These are phyloP conservation scores for Hibiscus mutabilis DNA, from an alignment of 345 rosid species.

Conservation along the genomic window DNA sequence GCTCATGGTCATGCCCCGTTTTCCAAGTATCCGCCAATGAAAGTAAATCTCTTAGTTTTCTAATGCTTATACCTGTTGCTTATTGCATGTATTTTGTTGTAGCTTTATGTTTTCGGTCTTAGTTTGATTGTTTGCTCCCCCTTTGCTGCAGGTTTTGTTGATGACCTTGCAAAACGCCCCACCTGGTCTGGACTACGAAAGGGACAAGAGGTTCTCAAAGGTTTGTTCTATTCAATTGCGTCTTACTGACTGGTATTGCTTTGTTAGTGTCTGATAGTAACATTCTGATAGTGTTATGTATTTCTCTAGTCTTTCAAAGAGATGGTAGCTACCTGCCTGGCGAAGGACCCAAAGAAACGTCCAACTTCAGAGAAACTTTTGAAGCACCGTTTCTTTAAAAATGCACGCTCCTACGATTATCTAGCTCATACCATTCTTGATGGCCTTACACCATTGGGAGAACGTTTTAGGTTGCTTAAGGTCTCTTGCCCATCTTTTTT, in stretches of 20 bases:
- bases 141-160: conserved; percentile 65
- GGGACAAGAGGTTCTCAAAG: conserved; percentile 92
- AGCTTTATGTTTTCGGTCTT: conserved; percentile 8
- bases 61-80: conserved; percentile 4
- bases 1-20: conserved; percentile 99
- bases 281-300: conserved; percentile 18
- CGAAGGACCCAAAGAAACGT: conserved; percentile 98
- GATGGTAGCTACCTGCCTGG: conserved; percentile 88
- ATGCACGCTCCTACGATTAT: conserved; percentile 64
- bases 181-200: conserved; percentile 98
- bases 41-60: conserved; percentile 33
- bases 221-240: conserved; percentile 29
- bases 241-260: conserved; percentile 12
- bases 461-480: conserved; percentile 78
- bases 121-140: conserved; percentile 13
- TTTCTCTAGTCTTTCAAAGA: conserved; percentile 81
- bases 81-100: conserved; percentile 6
- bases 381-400: conserved; percentile 85
- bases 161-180: conserved; percentile 99
- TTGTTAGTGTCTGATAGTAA: conserved; percentile 16
- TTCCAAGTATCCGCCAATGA: conserved; percentile 96
- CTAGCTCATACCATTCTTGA: conserved; percentile 55
- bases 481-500: conserved; percentile 39
- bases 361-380: conserved; percentile 84
- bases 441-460: conserved; percentile 80